Evolutionary conservation across 257 asterid genomes (phyloP).

Genomic region (Cinchona pubescens): DNA sequence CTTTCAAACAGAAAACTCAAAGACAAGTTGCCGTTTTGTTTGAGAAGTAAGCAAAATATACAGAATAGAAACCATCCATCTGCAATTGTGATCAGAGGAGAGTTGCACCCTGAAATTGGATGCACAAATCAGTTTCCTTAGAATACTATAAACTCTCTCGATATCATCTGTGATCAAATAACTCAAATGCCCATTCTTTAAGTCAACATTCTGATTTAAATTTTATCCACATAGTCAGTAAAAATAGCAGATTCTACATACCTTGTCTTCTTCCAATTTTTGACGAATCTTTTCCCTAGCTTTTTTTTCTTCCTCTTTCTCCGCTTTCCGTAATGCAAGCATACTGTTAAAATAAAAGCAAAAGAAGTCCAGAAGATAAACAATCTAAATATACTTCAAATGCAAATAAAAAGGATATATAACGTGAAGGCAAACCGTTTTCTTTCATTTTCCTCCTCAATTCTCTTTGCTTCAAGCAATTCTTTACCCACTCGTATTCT

Average conservation of each 20-base stretch:
- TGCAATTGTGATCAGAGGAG: neutral
- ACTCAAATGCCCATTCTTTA: neutral
- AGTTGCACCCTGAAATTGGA: neutral
- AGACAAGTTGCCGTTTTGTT: neutral
- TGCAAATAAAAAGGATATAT: constrained; percentile 8
- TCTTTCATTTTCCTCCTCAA: constrained; percentile 97
- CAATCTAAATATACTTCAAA: constrained; percentile 6
- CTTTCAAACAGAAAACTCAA: neutral
- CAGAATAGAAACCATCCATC: neutral
- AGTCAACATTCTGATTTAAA: neutral
- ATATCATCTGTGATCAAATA: neutral
- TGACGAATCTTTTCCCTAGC: constrained; percentile 94
- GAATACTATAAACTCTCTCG: neutral
- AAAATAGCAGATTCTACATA: constrained; percentile 25
- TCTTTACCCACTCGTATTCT: constrained; percentile 84
- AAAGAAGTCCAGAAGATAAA: constrained; percentile 20
- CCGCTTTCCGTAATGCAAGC: constrained; percentile 90
- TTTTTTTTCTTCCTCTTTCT: constrained; percentile 87
- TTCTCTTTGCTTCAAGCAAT: constrained; percentile 92
- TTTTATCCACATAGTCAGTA: neutral
- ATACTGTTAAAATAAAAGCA: constrained; percentile 42
- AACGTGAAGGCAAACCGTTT: constrained; percentile 65
- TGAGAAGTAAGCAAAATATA: neutral
- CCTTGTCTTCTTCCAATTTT: constrained; percentile 98
- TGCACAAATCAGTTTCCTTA: neutral